A percentile compares a stretch with the other conserved stretches of the same genome.
These are phyloP conservation scores for Monosporascus sp. DNA, from an alignment of 2,329 filamentous ascomycete species.

Conservation along the genomic window DNA sequence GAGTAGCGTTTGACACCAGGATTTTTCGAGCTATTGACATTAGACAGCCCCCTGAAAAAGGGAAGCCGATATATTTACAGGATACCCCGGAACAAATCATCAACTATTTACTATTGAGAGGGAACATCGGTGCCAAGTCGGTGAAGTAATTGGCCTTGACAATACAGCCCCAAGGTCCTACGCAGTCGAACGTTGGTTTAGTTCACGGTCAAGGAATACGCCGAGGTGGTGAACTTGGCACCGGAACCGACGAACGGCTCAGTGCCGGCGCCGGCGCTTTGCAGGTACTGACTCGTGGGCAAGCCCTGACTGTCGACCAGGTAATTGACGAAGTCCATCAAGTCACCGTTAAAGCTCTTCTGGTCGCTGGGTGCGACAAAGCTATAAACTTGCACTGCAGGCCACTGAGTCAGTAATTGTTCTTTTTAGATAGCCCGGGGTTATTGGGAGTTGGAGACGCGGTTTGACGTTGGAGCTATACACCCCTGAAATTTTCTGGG, in stretches of 20 bases:
- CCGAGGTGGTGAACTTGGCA: slow-evolving; percentile 35
- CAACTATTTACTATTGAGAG: slow-evolving; percentile 1
- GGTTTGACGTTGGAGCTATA: no score
- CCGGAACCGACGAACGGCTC: slow-evolving; percentile 45
- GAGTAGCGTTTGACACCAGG: slow-evolving; percentile 10
- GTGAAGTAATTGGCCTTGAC: no score
- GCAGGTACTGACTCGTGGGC: slow-evolving; percentile 42
- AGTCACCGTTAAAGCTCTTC: slow-evolving; percentile 45
- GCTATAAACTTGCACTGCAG: slow-evolving; percentile 38
- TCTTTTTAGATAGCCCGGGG: no score
- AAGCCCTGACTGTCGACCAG: slow-evolving; percentile 39
- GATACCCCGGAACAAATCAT: background rate
- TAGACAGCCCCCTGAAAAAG: background rate
- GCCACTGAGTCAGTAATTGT: no score
- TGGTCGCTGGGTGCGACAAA: slow-evolving; percentile 31
- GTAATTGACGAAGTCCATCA: slow-evolving; percentile 50
- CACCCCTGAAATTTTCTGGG: no score
- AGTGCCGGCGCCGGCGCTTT: slow-evolving; percentile 44
- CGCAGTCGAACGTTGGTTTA: background rate
- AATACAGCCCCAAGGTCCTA: no score
- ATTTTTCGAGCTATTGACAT: slow-evolving; percentile 19
- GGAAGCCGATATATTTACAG: background rate
- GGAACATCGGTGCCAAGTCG: no score
- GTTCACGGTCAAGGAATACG: background rate
- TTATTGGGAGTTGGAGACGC: no score